Conservation (phyloP, 257 asterid species). For the Nicotiana undulata region DNA sequence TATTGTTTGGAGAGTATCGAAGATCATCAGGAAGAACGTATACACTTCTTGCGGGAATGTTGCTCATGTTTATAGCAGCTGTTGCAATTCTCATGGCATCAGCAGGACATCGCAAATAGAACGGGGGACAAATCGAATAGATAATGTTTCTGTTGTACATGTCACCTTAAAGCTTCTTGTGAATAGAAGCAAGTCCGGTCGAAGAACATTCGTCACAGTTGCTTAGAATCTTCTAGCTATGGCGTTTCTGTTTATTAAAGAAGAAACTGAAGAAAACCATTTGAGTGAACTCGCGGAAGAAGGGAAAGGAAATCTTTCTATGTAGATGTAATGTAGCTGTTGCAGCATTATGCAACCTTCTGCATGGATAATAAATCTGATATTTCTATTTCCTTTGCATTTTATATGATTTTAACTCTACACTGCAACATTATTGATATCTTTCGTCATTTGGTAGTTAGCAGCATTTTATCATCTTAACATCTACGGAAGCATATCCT, state of each 20-base stretch:
- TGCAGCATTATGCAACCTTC: neutral
- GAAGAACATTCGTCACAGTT: neutral
- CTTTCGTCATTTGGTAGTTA: neutral
- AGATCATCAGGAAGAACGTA: constrained; percentile 75
- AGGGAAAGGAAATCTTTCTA: neutral
- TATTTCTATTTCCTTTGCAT: neutral
- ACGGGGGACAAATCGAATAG: neutral
- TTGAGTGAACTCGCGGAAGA: neutral
- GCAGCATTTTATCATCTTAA: neutral
- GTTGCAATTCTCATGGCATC: constrained; percentile 90
- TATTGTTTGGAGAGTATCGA: constrained; percentile 75
- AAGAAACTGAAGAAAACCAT: neutral
- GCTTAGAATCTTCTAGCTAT: neutral
- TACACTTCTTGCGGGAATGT: constrained; percentile 47
- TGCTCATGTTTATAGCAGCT: constrained; percentile 72
- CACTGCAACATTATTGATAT: too few species aligned
- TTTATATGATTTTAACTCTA: neutral
- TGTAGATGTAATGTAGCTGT: neutral
- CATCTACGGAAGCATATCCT: too few species aligned
- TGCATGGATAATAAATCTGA: neutral
- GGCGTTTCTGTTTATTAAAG: neutral
- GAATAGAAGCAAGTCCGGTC: neutral
- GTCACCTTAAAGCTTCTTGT: neutral
- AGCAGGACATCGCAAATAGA: constrained; percentile 55
- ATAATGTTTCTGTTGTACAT: neutral